phyloP scores from a whole-genome alignment of 345 rosid species.

The Lepidium aucheri region DNA sequence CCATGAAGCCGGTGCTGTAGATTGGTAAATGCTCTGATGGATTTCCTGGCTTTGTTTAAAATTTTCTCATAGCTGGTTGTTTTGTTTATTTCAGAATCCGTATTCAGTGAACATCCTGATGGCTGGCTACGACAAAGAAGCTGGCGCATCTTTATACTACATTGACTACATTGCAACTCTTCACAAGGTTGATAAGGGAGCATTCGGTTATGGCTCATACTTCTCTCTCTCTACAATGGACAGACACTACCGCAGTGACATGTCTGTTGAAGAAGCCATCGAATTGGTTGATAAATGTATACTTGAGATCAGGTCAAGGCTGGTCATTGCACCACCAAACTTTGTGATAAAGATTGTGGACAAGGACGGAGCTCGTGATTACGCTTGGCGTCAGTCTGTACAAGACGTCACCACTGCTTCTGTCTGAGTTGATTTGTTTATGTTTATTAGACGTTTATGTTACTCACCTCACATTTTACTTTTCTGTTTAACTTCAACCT shows the following conservation, averaged over 20 bases:
- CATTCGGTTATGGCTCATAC: conserved; percentile 93
- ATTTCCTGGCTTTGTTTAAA: neutral
- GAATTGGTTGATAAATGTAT: conserved; percentile 85
- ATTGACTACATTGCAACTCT: conserved; percentile 92
- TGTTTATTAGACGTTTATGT: neutral
- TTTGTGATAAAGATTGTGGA: conserved; percentile 94
- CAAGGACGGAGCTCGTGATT: conserved; percentile 79
- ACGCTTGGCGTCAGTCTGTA: conserved; percentile 79
- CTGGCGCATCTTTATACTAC: conserved; percentile 89
- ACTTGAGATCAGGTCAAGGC: conserved; percentile 78
- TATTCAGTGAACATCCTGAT: conserved; percentile 81
- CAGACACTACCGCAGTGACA: conserved; percentile 83
- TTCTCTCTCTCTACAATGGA: conserved; percentile 92
- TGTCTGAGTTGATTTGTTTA: conserved; percentile 4
- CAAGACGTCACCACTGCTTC: conserved; percentile 39
- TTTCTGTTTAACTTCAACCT: conserved; percentile 5
- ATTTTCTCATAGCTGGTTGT: neutral
- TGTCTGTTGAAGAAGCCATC: conserved; percentile 82
- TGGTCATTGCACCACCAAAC: conserved; percentile 92
- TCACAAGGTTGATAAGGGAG: conserved; percentile 95
- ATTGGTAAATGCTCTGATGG: neutral
- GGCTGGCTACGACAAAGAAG: conserved; percentile 94
- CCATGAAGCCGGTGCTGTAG: neutral
- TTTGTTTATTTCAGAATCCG: conserved; percentile 51
- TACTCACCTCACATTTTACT: neutral